Percentiles rank a stretch among this genome's conserved stretches.
phyloP scores from a whole-genome alignment of 2,329 filamentous ascomycete species.

The Aspergillus spinulosporus region DNA sequence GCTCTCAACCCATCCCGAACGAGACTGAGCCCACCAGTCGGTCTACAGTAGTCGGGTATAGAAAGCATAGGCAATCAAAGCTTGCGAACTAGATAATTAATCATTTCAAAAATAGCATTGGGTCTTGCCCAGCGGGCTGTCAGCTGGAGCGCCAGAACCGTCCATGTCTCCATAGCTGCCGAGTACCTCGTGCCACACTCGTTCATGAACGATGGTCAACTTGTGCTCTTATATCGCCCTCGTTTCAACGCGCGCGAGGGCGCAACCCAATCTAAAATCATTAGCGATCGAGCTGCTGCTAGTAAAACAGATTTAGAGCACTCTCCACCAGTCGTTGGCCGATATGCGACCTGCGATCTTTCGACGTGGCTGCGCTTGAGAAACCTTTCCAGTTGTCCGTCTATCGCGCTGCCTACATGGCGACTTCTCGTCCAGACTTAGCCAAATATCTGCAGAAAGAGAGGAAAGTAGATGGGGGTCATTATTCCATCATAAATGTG shows the following conservation, averaged over 20 bases:
- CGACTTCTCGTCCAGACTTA: slow-evolving; percentile 1
- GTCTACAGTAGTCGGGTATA: not conserved
- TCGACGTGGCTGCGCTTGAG: slow-evolving; percentile 37
- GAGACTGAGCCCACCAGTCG: slow-evolving; percentile 7
- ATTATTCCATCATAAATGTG: not conserved
- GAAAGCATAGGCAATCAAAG: not conserved
- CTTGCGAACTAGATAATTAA: not conserved
- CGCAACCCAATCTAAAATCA: slow-evolving; percentile 2
- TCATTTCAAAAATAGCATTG: not conserved
- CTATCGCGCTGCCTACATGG: slow-evolving; percentile 6
- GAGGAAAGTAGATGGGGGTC: slow-evolving; percentile 1
- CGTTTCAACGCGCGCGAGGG: not conserved
- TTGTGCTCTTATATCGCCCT: not conserved
- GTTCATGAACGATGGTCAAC: not conserved
- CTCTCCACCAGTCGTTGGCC: slow-evolving; percentile 18
- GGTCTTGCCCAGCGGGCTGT: not conserved
- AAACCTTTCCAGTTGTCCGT: slow-evolving; percentile 22
- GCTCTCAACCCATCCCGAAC: not conserved
- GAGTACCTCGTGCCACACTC: not conserved
- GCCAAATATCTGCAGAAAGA: slow-evolving; percentile 1
- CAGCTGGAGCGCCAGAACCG: not conserved
- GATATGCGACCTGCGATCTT: slow-evolving; percentile 26
- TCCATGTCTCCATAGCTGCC: not conserved
- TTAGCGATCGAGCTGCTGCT: slow-evolving; percentile 12
- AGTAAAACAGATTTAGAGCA: slow-evolving; percentile 12